Percentiles rank a stretch among this genome's conserved stretches.
Conservation (phyloP, 129 eudicot species). For the Chrysanthemum seticuspe region DNA sequence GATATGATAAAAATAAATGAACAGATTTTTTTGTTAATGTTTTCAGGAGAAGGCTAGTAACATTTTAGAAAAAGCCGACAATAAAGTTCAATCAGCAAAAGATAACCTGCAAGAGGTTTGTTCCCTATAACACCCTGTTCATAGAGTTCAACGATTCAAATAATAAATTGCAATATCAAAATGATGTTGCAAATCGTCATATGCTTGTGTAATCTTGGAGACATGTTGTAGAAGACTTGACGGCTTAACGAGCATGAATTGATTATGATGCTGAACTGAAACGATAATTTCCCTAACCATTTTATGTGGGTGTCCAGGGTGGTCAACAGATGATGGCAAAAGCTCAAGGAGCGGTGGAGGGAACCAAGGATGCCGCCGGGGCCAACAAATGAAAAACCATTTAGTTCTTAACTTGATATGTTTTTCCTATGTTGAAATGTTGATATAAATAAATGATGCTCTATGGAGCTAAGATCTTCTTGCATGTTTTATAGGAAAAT, state of each 20-base stretch:
- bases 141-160: not conserved
- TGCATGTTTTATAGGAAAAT: not conserved
- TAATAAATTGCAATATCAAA: not conserved
- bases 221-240: not conserved
- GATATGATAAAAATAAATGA: not conserved
- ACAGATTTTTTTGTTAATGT: not conserved
- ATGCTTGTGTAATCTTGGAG: not conserved
- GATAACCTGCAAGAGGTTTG: conserved; percentile 48
- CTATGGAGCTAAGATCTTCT: conserved; percentile 7
- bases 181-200: not conserved
- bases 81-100: conserved; percentile 45
- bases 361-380: conserved; percentile 44
- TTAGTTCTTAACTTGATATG: not conserved
- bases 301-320: conserved; percentile 36
- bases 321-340: conserved; percentile 45
- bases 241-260: too few species aligned
- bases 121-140: not conserved
- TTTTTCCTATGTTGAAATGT: not conserved
- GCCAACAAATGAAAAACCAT: conserved; percentile 33
- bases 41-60: conserved; percentile 53
- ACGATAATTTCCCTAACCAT: not conserved
- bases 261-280: not conserved
- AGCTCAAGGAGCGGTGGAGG: conserved; percentile 53
- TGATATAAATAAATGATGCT: conserved; percentile 7
- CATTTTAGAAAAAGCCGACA: conserved; percentile 43